Evolutionary conservation across 164 flowering plant genomes (phyloP).

Genomic region (Houttuynia cordata): DNA sequence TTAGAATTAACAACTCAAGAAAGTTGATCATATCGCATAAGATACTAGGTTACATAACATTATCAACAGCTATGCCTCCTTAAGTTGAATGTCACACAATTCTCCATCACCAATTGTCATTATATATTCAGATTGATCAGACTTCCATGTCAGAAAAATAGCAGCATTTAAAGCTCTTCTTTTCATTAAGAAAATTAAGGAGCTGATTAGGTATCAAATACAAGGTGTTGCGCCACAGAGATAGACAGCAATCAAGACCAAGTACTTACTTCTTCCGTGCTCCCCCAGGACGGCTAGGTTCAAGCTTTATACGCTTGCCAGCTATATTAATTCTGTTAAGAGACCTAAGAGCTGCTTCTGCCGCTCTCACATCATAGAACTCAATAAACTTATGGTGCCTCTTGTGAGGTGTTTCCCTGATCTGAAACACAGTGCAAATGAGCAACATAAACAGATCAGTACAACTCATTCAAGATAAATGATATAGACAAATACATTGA

Average conservation of each 20-base stretch:
- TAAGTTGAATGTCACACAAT: too few relatives aligned
- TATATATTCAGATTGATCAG: too few relatives aligned
- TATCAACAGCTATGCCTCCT: too few relatives aligned
- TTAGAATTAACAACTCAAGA: too few relatives aligned
- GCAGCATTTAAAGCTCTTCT: too few relatives aligned
- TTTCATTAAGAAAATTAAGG: not conserved
- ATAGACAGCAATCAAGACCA: not conserved
- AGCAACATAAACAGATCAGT: too few relatives aligned
- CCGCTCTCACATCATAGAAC: conserved; percentile 94
- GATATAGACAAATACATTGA: not conserved
- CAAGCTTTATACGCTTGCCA: conserved; percentile 94
- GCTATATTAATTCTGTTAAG: conserved; percentile 93
- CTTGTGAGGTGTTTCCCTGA: conserved; percentile 96
- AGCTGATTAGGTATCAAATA: not conserved
- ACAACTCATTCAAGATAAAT: not conserved
- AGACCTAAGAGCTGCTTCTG: conserved; percentile 83
- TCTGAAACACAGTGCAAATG: conserved; percentile 31
- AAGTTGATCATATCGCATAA: too few relatives aligned
- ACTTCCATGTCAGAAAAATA: too few relatives aligned
- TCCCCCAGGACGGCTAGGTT: conserved; percentile 97
- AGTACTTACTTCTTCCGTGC: conserved; percentile 71
- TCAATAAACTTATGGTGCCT: conserved; percentile 94
- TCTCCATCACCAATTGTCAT: too few relatives aligned
- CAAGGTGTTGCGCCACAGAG: not conserved
- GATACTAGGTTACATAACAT: too few relatives aligned